Evolutionary conservation across 352 stramenopile genomes (phyloP).

Genomic region (Lagenidium sp.): DNA sequence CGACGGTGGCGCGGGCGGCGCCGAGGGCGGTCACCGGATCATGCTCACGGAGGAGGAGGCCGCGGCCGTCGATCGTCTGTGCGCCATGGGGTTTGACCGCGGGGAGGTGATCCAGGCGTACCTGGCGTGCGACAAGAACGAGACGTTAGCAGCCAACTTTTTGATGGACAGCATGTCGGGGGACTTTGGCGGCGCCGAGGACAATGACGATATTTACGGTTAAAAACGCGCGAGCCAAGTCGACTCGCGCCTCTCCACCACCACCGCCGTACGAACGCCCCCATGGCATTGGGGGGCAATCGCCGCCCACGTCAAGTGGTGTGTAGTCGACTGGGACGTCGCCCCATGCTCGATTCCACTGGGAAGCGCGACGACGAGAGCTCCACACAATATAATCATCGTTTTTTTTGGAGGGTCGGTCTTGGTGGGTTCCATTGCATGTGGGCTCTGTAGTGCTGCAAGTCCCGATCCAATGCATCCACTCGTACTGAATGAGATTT

Average conservation of each 20-base stretch:
- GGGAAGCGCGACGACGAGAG: too few relatives aligned
- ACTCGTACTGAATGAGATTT: too few relatives aligned
- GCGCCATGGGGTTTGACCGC: conserved; percentile 85
- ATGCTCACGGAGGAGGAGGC: conserved; percentile 77
- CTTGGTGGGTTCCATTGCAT: too few relatives aligned
- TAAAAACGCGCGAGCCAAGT: conserved; percentile 17
- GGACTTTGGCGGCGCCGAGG: conserved; percentile 44
- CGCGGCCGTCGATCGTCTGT: conserved; percentile 64
- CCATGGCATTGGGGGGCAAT: too few relatives aligned
- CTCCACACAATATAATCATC: too few relatives aligned
- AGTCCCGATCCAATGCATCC: too few relatives aligned
- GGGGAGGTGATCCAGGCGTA: conserved; percentile 95
- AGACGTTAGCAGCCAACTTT: conserved; percentile 97
- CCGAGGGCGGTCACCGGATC: conserved; percentile 44
- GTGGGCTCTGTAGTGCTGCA: too few relatives aligned
- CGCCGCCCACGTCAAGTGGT: too few relatives aligned
- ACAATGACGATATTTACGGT: conserved; percentile 87
- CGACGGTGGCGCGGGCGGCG: conserved; percentile 33
- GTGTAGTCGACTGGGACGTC: too few relatives aligned
- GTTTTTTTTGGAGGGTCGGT: too few relatives aligned
- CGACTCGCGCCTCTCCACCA: neutral
- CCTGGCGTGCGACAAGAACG: conserved; percentile 99
- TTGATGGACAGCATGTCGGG: conserved; percentile 91
- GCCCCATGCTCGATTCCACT: too few relatives aligned
- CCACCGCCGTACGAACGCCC: conserved; percentile 7